Percentiles rank a stretch among this genome's conserved stretches.
phyloP scores from a whole-genome alignment of 208 protist genomes.

The Acanthamoeba royreba region DNA sequence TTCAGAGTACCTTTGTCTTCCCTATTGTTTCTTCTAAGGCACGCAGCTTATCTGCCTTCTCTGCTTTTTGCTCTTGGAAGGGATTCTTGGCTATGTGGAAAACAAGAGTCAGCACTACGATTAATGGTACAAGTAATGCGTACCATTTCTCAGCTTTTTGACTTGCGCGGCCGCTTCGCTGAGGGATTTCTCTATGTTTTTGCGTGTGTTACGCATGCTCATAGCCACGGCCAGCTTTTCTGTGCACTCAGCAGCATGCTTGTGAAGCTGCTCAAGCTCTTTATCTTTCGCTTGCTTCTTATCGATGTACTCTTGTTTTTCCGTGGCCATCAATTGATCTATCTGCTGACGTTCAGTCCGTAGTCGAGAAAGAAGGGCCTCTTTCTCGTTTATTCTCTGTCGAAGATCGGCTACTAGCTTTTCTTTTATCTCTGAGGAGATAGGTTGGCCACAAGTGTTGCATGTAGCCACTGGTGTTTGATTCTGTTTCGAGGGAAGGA shows the following conservation, averaged over 20 bases:
- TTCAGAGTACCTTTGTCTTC: not conserved
- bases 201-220: conserved; percentile 3
- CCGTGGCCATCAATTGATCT: not conserved
- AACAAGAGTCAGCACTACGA: no score
- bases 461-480: not conserved
- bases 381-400: not conserved
- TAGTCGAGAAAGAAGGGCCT: not conserved
- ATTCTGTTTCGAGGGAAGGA: no score
- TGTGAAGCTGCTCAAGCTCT: not conserved
- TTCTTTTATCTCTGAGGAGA: not conserved
- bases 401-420: not conserved
- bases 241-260: not conserved
- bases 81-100: conserved; percentile 31
- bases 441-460: not conserved
- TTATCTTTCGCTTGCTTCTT: not conserved
- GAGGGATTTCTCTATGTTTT: not conserved
- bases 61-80: not conserved
- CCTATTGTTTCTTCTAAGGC: not conserved
- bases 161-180: not conserved
- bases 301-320: not conserved
- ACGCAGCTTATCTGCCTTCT: not conserved
- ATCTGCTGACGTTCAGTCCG: not conserved
- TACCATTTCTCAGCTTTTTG: not conserved
- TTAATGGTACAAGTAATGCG: no score
- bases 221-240: not conserved